Conservation (phyloP, 78 protist species). For the Tieghemostelium lacteum region DNA sequence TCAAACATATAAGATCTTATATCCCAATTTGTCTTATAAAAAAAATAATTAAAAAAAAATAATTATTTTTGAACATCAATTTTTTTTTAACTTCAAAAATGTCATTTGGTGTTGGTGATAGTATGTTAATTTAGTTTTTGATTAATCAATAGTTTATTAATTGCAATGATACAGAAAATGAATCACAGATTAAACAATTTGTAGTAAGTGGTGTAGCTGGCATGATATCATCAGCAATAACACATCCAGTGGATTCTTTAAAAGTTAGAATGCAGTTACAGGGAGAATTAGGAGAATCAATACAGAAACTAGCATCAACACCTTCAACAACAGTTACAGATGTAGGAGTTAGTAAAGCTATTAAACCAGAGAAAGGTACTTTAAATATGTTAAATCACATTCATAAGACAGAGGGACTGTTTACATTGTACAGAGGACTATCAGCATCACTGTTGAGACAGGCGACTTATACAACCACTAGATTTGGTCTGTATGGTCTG, state of each 20-base stretch:
- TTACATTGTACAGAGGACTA: conserved; percentile 73
- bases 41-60: too few species aligned
- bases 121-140: neutral
- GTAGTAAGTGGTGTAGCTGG: conserved; percentile 63
- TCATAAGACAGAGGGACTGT: conserved; percentile 64
- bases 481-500: conserved; percentile 76
- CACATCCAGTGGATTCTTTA: conserved; percentile 81
- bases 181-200: conserved; percentile 62
- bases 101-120: neutral
- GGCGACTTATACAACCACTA: conserved; percentile 79
- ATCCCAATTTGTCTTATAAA: too few species aligned
- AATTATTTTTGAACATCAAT: too few species aligned
- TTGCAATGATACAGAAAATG: neutral
- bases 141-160: neutral
- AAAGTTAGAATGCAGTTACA: conserved; percentile 80
- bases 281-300: conserved; percentile 15
- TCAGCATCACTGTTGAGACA: conserved; percentile 83
- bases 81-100: neutral
- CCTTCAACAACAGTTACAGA: neutral
- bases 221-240: conserved; percentile 57
- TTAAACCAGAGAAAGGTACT: conserved; percentile 48
- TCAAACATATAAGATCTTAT: too few species aligned
- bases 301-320: neutral
- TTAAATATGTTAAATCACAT: conserved; percentile 45
- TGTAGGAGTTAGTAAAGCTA: neutral